A percentile compares a stretch with the other conserved stretches of the same genome.
phyloP scores from a whole-genome alignment of 1,284 basidiomycete species.

The Athelia psychrophila region DNA sequence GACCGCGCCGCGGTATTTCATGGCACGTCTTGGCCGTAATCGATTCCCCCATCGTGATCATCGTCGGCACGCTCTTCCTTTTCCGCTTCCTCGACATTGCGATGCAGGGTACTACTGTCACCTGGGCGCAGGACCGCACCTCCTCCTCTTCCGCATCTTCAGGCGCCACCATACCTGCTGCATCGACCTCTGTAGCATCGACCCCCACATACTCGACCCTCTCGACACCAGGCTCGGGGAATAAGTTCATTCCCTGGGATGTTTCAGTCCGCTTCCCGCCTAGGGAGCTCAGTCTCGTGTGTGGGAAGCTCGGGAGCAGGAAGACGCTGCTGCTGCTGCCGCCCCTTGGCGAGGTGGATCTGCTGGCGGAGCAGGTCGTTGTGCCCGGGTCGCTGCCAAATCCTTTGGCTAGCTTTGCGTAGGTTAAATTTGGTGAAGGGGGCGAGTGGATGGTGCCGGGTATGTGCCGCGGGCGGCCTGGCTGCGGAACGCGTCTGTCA shows the following conservation, averaged over 20 bases:
- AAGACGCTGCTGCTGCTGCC: conserved; percentile 84
- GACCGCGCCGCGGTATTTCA: conserved; percentile 85
- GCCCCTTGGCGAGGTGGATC: conserved; percentile 88
- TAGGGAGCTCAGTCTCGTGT: conserved; percentile 78
- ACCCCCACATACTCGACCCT: too few species aligned
- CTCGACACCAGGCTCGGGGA: conserved; percentile 66
- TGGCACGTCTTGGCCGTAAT: conserved; percentile 72
- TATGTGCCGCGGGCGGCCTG: conserved; percentile 63
- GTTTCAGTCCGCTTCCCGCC: conserved; percentile 76
- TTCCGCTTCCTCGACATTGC: conserved; percentile 74
- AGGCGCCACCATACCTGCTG: conserved; percentile 40
- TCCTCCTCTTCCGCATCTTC: conserved; percentile 32
- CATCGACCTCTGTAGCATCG: too few species aligned
- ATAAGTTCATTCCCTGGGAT: conserved; percentile 82
- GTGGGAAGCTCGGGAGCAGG: conserved; percentile 79
- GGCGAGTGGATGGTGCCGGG: conserved; percentile 77
- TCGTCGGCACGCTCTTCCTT: conserved; percentile 78
- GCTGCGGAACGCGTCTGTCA: conserved; percentile 91
- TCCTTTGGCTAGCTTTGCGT: conserved; percentile 58
- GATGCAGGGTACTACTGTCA: conserved; percentile 82
- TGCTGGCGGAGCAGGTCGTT: conserved; percentile 75
- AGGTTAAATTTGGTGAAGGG: conserved; percentile 31
- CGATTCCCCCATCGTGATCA: conserved; percentile 86
- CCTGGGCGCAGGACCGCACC: conserved; percentile 81
- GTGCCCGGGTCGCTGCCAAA: conserved; percentile 86